Evolutionary conservation across 805 yeast species (phyloP), one percentile per base, ranked within the genome.

Genomic region (Pichia scutulata): DNA sequence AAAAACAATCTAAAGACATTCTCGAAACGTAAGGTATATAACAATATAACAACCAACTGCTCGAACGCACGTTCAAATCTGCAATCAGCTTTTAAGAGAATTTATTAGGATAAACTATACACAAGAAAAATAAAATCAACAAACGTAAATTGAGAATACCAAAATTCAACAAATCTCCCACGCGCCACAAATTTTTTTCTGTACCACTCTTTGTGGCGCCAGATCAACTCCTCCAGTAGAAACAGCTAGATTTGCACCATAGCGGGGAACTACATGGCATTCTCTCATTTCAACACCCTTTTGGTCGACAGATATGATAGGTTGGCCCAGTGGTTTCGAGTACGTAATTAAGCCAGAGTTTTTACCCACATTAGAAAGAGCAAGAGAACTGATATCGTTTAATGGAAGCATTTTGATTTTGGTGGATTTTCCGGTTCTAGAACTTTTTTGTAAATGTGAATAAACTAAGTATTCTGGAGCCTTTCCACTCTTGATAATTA

Each of bases 221-320:
- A 92, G 68, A 59, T 92, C 97, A 95, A 97, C 92, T 9, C 96
- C 96, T 21, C 96, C 97, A 40, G 81, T 75, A 12, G 95, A 95
- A 41, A 84, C 72, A 16, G 51, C 41, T 12, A 50, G 18, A 7
- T 81, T 75, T 12, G 95, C 90, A 4, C 97, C 97, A 62, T 86
- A 81, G 50, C 97, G 70, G 1, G 98, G 97, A 46, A 89, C 82
- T 16, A 90, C 97, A 69, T 88, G 90, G 58, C 95, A 87, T 60
- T 85, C 90, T 57, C 97, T 73, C 59, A 83, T 84, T 3, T 82
- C 78, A 16, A 86, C 60, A 55, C 76, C 72, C 60, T 83, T 84
- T 2, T 95, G 95, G 1, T 89, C 95, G 60, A 88, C 80, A 1
- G 95, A 95, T 1, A 89, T 93, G 61, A 88, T 80, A 3, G 97